Evolutionary conservation across 2,329 filamentous ascomycete genomes (phyloP), one percentile per base, ranked within the genome.

Genomic region (Sclerotinia glacialis): DNA sequence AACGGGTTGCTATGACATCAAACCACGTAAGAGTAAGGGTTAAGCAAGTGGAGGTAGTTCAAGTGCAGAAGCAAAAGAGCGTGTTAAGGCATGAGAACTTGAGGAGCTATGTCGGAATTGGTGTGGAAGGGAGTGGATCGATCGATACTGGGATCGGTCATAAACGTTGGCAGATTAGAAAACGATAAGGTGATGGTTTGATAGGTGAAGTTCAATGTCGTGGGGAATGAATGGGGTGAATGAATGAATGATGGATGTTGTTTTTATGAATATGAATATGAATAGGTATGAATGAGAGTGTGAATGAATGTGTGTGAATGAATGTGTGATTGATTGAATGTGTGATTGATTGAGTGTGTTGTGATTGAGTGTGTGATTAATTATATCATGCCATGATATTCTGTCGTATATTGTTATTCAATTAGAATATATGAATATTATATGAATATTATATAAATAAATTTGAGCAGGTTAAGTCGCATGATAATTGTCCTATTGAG

Each of bases 1-100:
- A 34, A 59, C 26, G 44, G 44, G 28, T 49, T 60, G 58, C 58
- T 49, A 60, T 60, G 58, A 49, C 58, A 60, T 60, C 44, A 60
- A 60, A 49, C 28, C 44, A 60, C 21, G 28, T 44, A 37, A 60
- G 58, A 60, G 31, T 47, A 60, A 26, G 56, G 56, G 21, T 34
- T 18, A 60, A 59, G 55, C 56, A 60, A 60, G 42, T 21, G 44
- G 58, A 44, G 47, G 58, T 28, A 23, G 56, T 34, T 47, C 18
- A 60, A 26, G 26, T n/a, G 21, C 21, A 37, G 44, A 47, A 60
- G 11, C 5, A 18, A 60, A 47, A 16, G 42, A 37, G 21, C 12
- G 56, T 23, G 56, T 23, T 23, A 40, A 40, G 34, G 53, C 34
- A 42, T 40, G 53, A 40, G 28, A 26, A 26, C 53, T 55, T 23